Conservation (phyloP, 768 basidiomycete species). For the Trametopsis cervina region DNA sequence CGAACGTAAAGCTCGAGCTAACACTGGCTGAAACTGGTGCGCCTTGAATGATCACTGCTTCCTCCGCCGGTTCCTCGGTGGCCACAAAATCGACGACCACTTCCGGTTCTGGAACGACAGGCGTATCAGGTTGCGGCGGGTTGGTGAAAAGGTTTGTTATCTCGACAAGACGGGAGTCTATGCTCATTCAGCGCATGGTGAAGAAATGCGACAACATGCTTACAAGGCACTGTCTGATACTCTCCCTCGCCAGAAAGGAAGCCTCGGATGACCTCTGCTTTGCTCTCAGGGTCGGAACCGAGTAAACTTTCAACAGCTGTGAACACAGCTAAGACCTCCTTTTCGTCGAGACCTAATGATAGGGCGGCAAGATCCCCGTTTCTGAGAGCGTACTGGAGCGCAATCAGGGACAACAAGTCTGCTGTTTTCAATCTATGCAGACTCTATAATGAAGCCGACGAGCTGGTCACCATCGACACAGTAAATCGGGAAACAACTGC, state of each 20-base stretch:
- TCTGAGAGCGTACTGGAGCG: conserved; percentile 45
- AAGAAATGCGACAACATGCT: conserved; percentile 20
- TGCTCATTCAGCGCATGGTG: conserved; percentile 4
- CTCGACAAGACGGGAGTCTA: conserved; percentile 58
- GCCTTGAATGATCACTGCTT: conserved; percentile 26
- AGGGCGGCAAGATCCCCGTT: conserved; percentile 37
- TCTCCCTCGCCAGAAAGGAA: conserved; percentile 54
- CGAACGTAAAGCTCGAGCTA: conserved; percentile 66
- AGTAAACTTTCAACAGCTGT: conserved; percentile 47
- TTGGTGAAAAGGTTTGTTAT: conserved; percentile 48
- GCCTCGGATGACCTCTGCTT: conserved; percentile 44
- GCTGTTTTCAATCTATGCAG: conserved; percentile 35
- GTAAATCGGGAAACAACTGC: conserved; percentile 1
- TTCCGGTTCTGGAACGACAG: conserved; percentile 25
- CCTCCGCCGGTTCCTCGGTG: conserved; percentile 6
- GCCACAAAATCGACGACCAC: conserved; percentile 9
- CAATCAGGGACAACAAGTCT: conserved; percentile 52
- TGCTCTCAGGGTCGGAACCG: conserved; percentile 45
- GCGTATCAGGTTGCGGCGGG: conserved; percentile 29
- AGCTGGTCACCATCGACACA: background rate
- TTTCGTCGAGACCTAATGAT: conserved; percentile 36
- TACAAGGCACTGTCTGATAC: conserved; percentile 59
- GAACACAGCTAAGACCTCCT: conserved; percentile 50
- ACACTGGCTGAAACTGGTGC: conserved; percentile 29
- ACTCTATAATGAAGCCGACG: conserved; percentile 29